Evolutionary conservation across 2,329 filamentous ascomycete genomes (phyloP), one percentile per base, ranked within the genome.

Genomic region (Trichoderma sp.): DNA sequence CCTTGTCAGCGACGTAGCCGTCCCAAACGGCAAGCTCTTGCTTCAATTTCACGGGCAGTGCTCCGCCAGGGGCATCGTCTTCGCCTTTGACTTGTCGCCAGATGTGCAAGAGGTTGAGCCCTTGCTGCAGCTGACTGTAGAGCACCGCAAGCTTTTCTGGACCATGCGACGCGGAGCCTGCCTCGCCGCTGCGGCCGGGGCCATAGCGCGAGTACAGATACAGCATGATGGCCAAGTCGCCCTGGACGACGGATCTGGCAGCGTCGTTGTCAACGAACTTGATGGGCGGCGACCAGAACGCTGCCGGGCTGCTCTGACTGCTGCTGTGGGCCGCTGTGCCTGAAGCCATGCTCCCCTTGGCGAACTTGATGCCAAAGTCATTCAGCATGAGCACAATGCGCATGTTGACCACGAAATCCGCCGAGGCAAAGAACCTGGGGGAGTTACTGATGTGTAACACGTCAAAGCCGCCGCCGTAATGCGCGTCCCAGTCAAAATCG

Each of bases 401-500:
- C 73, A 79, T 72, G 62, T 88, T 85, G 6, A 78, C 76, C 3
- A 84, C 70, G 0, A 69, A 34, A 64, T 87, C 84, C 0, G 74
- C 71, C 2, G 82, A 82, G 3, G 79, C 69, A 70, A 84, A 87
- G 55, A 88, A 75, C 17, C 84, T 76, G 28, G 83, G 80, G 26
- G 82, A 78, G 41, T 72, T 76, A 66, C 78, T 81, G 71, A 89
- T 83, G 72, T 95, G 89, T 65, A 95, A 77, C 6, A 97, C 92
- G 72, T 99, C 91, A 68, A 93, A 97, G 0, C 95, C 95, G 0
- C 73, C 70, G 0, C 93, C 93, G 72, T 99, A 99, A 26, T 84
- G 78, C 0, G 78, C 78, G 5, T 88, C 80, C 94, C 94, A 97
- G 70, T 90, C 83, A 68, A 95, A 93, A 3, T 86, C 81, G 0